A percentile compares a stretch with the other conserved stretches of the same genome.
Conservation (phyloP, 1,139 yeast genomes). For the Blastobotrys malaysiensis region DNA sequence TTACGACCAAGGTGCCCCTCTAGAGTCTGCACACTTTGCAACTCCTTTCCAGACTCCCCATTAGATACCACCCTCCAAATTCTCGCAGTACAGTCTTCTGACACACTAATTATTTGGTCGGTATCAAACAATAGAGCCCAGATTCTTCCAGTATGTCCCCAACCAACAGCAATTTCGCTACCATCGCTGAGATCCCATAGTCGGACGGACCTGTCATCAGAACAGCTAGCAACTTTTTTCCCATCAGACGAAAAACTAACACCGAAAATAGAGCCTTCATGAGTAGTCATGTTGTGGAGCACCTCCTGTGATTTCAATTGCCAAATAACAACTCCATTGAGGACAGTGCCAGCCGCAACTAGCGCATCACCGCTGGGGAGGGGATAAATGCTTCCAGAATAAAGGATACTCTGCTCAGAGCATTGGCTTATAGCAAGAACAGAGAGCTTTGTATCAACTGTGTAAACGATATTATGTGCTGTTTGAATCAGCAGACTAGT, state of each 20-base stretch:
- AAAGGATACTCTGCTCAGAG: slow-evolving; percentile 74
- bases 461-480: slow-evolving; percentile 70
- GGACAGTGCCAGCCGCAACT: slow-evolving; percentile 87
- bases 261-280: slow-evolving; percentile 88
- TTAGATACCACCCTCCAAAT: slow-evolving; percentile 48
- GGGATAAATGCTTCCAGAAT: slow-evolving; percentile 72
- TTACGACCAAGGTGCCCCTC: slow-evolving; percentile 82
- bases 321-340: slow-evolving; percentile 86
- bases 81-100: slow-evolving; percentile 89
- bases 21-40: slow-evolving; percentile 43
- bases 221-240: slow-evolving; percentile 63
- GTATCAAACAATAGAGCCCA: slow-evolving; percentile 68
- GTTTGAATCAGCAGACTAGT: slow-evolving; percentile 45
- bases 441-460: slow-evolving; percentile 35
- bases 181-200: slow-evolving; percentile 61
- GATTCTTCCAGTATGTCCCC: slow-evolving; percentile 96
- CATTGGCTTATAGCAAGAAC: slow-evolving; percentile 45
- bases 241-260: slow-evolving; percentile 59
- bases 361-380: slow-evolving; percentile 39
- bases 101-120: slow-evolving; percentile 51
- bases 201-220: slow-evolving; percentile 87
- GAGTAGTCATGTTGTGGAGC: slow-evolving; percentile 57
- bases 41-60: slow-evolving; percentile 24
- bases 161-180: slow-evolving; percentile 62
- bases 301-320: slow-evolving; percentile 37